phyloP scores from a whole-genome alignment of 2,329 filamentous ascomycete species.

The Colletotrichum magnum region DNA sequence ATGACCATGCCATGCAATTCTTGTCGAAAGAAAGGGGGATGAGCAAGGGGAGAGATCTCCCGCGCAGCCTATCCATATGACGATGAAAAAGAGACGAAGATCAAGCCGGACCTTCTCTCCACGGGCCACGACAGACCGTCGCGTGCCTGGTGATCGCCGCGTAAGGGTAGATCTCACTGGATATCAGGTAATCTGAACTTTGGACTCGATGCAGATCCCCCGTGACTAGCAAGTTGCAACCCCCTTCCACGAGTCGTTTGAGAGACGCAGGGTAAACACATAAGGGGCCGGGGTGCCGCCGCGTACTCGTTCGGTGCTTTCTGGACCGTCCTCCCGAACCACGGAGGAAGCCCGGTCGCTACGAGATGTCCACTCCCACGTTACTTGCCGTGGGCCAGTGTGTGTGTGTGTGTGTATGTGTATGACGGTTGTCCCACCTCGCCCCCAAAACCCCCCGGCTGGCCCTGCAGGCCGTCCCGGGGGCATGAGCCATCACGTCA shows the following conservation, averaged over 20 bases:
- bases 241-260: neutral
- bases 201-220: slow-evolving; percentile 26
- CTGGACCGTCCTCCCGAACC: neutral
- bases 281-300: neutral
- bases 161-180: slow-evolving; percentile 29
- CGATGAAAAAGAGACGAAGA: slow-evolving; percentile 9
- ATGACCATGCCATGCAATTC: too few species aligned
- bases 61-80: slow-evolving; percentile 5
- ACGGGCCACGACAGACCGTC: slow-evolving; percentile 16
- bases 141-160: slow-evolving; percentile 28
- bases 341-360: neutral
- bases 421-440: neutral
- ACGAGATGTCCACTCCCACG: neutral
- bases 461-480: neutral
- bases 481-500: slow-evolving; percentile 27
- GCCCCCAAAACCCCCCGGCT: slow-evolving; percentile 3
- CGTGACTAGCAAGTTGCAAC: neutral
- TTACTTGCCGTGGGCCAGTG: neutral
- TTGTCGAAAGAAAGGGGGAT: neutral
- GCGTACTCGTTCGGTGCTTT: neutral
- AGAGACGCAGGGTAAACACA: neutral
- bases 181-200: slow-evolving; percentile 35
- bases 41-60: slow-evolving; percentile 14
- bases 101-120: slow-evolving; percentile 17
- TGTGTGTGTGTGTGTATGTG: neutral